phyloP scores from a whole-genome alignment of 2,329 filamentous ascomycete genomes.

The Ceratocystis huliohia region DNA sequence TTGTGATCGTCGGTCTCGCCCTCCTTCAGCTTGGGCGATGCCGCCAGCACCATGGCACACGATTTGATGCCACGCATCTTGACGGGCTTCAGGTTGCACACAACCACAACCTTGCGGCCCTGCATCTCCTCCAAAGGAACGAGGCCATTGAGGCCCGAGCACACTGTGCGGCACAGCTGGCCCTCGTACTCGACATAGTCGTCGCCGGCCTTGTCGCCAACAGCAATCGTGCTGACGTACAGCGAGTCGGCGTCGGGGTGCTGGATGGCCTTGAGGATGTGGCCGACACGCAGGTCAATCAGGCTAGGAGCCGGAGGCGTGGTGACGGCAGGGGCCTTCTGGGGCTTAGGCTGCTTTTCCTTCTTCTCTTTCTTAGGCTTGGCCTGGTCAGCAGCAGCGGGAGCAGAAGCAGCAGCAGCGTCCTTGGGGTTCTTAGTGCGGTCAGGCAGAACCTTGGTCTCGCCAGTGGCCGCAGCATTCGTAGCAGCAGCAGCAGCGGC shows the following conservation, averaged over 20 bases:
- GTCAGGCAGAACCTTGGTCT: constrained; percentile 41
- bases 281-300: constrained; percentile 90
- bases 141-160: constrained; percentile 89
- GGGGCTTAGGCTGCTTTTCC: constrained; percentile 69
- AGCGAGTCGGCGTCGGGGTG: constrained; percentile 95
- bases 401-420: constrained; percentile 28
- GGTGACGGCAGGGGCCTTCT: constrained; percentile 52
- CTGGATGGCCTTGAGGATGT: constrained; percentile 89
- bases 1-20: constrained; percentile 77
- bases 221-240: constrained; percentile 88
- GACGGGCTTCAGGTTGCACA: constrained; percentile 97
- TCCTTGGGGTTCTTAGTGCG: constrained; percentile 53
- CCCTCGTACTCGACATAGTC: constrained; percentile 88
- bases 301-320: constrained; percentile 70
- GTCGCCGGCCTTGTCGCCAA: constrained; percentile 76
- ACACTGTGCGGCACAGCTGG: constrained; percentile 85
- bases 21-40: constrained; percentile 69
- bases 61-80: constrained; percentile 87
- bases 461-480: constrained; percentile 34
- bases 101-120: constrained; percentile 82
- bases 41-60: constrained; percentile 83
- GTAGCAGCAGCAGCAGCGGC: constrained; percentile 44
- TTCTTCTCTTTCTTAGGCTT: constrained; percentile 47
- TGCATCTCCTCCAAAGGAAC: constrained; percentile 95
- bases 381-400: constrained; percentile 28